A percentile compares a stretch with the other conserved stretches of the same genome.
These are phyloP conservation scores for Leccinum obscurum DNA, from an alignment of 768 basidiomycete species.

Conservation along the genomic window DNA sequence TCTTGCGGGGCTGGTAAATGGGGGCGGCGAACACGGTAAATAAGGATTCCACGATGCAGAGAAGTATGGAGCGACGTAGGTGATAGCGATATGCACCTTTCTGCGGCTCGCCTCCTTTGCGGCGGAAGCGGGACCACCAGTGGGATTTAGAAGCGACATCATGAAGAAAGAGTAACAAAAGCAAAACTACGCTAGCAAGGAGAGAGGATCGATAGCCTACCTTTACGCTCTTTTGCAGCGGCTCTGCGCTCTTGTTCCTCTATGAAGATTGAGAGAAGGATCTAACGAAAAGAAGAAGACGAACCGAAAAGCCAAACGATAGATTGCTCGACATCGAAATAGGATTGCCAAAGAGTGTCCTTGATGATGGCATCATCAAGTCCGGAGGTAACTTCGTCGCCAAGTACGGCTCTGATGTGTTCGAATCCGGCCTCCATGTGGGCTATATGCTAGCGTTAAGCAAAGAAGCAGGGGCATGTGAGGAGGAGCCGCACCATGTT, in stretches of 20 bases:
- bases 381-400: slow-evolving; percentile 60
- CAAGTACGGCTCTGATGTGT: slow-evolving; percentile 66
- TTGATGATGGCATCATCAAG: slow-evolving; percentile 74
- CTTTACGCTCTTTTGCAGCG: slow-evolving; percentile 74
- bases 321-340: slow-evolving; percentile 81
- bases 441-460: slow-evolving; percentile 37
- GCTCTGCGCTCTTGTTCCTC: slow-evolving; percentile 69
- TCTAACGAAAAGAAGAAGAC: slow-evolving; percentile 25
- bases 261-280: slow-evolving; percentile 28
- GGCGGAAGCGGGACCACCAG: slow-evolving; percentile 38
- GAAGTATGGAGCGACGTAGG: slow-evolving; percentile 31
- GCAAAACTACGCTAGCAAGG: slow-evolving; percentile 36
- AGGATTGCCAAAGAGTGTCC: slow-evolving; percentile 82
- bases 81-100: slow-evolving; percentile 56
- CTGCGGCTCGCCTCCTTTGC: slow-evolving; percentile 40
- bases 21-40: slow-evolving; percentile 23
- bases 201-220: slow-evolving; percentile 54
- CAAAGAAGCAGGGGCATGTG: not conserved
- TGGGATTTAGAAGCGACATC: slow-evolving; percentile 31
- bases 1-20: slow-evolving; percentile 21
- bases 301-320: slow-evolving; percentile 73
- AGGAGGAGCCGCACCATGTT: slow-evolving; percentile 57
- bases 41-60: slow-evolving; percentile 13
- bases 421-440: slow-evolving; percentile 73
- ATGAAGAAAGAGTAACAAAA: slow-evolving; percentile 35